These are phyloP conservation scores for Pseudogymnoascus sp. DNA, from an alignment of 2,329 filamentous ascomycete genomes.

Conservation along the genomic window DNA sequence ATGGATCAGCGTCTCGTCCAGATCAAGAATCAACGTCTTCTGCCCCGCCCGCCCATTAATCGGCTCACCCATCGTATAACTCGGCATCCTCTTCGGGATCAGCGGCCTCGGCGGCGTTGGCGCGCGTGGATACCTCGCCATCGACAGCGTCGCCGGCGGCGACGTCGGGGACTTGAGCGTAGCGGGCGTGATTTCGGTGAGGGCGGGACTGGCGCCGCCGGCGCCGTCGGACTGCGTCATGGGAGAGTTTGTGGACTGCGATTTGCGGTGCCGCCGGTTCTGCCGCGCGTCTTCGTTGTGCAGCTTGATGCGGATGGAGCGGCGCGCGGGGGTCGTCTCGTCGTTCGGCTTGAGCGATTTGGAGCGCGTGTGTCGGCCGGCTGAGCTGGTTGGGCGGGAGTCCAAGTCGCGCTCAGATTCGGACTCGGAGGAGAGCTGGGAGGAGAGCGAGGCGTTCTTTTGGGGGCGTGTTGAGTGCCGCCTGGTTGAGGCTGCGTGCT, in stretches of 20 bases:
- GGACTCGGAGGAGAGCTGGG: constrained; percentile 54
- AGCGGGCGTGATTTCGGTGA: constrained; percentile 54
- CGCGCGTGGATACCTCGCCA: constrained; percentile 85
- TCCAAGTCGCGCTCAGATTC: constrained; percentile 47
- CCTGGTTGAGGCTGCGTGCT: not conserved
- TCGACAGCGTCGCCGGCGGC: constrained; percentile 54
- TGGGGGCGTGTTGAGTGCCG: not conserved
- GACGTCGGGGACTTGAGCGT: constrained; percentile 92
- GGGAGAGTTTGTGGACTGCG: constrained; percentile 38
- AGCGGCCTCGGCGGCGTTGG: constrained; percentile 83
- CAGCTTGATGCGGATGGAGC: constrained; percentile 86
- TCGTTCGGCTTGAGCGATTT: constrained; percentile 42
- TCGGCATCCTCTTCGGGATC: constrained; percentile 81
- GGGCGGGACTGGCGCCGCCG: constrained; percentile 24
- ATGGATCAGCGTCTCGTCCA: constrained; percentile 96
- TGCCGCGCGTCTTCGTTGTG: constrained; percentile 69
- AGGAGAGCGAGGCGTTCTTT: constrained; percentile 34
- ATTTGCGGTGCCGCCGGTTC: constrained; percentile 62
- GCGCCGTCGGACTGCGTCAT: constrained; percentile 35
- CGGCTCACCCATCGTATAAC: constrained; percentile 56
- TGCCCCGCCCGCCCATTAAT: constrained; percentile 50
- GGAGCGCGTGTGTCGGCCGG: constrained; percentile 50
- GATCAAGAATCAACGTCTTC: constrained; percentile 90
- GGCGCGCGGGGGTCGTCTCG: constrained; percentile 57
- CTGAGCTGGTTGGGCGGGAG: constrained; percentile 12